Evolutionary conservation across 768 basidiomycete genomes (phyloP).

Genomic region (Mycena amicta): DNA sequence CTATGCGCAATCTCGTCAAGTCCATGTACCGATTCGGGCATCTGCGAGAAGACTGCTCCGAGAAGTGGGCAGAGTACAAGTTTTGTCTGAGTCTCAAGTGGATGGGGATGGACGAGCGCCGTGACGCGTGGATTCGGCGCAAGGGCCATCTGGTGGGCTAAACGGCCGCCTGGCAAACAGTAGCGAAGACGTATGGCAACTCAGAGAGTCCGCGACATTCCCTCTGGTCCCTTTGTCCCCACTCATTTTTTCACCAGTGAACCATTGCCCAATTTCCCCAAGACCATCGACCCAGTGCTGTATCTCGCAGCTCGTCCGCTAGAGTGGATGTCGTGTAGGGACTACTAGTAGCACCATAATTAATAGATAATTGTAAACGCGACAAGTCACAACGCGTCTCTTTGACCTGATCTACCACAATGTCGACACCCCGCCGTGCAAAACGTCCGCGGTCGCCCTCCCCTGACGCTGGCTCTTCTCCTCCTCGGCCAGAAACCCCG

Average conservation of each 20-base stretch:
- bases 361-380: neutral
- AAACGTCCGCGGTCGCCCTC: conserved; percentile 68
- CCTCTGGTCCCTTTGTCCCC: neutral
- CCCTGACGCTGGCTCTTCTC: conserved; percentile 53
- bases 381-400: neutral
- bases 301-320: conserved; percentile 16
- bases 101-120: conserved; percentile 72
- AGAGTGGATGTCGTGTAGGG: conserved; percentile 16
- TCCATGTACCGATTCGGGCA: conserved; percentile 86
- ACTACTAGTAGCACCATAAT: neutral
- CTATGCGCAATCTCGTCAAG: conserved; percentile 76
- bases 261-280: conserved; percentile 54
- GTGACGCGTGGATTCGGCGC: conserved; percentile 82
- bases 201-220: conserved; percentile 64
- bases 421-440: conserved; percentile 52
- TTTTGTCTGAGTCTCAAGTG: conserved; percentile 88
- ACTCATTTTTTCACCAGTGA: conserved; percentile 36
- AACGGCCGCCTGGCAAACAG: conserved; percentile 71
- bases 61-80: conserved; percentile 91
- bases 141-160: conserved; percentile 97
- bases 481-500: conserved; percentile 43
- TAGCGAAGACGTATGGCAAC: conserved; percentile 95
- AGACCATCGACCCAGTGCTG: conserved; percentile 28
- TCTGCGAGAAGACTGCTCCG: conserved; percentile 65
- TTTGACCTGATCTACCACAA: conserved; percentile 26